Evolutionary conservation across 306 rosid species (phyloP).

Genomic region (Acacia crassicarpa): DNA sequence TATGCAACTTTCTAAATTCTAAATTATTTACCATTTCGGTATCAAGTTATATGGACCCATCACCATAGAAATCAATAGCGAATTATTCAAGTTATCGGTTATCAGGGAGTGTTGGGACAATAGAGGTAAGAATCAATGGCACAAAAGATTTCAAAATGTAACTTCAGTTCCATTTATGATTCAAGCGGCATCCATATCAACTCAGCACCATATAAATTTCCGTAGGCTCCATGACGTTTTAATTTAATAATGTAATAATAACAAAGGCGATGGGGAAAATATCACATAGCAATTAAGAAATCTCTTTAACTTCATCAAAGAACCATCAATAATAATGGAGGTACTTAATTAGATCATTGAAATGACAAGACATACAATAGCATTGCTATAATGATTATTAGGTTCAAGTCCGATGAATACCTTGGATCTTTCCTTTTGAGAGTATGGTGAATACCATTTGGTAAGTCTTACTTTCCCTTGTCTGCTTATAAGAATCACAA

Average conservation of each 20-base stretch:
- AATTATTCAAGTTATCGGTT: too few relatives aligned
- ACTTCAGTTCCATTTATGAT: not conserved
- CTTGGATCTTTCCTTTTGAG: conserved; percentile 96
- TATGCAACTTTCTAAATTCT: not conserved
- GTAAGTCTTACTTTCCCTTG: conserved; percentile 99
- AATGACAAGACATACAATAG: not conserved
- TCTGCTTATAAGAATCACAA: conserved; percentile 89
- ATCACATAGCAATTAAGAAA: not conserved
- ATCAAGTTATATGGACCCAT: not conserved
- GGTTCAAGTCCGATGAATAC: conserved; percentile 38
- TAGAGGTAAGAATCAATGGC: not conserved
- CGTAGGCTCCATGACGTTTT: not conserved
- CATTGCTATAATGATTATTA: not conserved
- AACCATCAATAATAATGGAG: not conserved
- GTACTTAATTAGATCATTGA: not conserved
- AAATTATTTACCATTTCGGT: not conserved
- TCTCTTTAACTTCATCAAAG: not conserved
- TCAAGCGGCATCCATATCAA: not conserved
- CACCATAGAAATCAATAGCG: not conserved
- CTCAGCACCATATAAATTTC: not conserved
- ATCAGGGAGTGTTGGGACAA: not conserved
- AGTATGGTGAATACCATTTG: conserved; percentile 91
- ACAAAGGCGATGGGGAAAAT: not conserved
- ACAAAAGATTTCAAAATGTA: not conserved
- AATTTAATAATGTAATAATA: not conserved